phyloP scores from a whole-genome alignment of 2,329 filamentous ascomycete genomes.

The Talaromyces sp. region DNA sequence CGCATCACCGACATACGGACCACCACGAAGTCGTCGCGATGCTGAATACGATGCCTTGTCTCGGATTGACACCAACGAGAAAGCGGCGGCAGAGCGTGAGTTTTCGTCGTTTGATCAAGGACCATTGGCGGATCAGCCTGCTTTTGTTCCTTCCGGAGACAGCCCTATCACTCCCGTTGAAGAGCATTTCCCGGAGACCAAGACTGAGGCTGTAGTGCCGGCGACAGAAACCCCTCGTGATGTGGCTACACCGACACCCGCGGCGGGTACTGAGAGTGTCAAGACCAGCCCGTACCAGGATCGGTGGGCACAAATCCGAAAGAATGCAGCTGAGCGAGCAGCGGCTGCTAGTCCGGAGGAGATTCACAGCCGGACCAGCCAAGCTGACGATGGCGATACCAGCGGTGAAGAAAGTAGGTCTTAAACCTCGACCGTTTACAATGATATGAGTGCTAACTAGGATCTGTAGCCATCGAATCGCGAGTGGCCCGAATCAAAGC shows the following conservation, averaged over 20 bases:
- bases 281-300: slow-evolving; percentile 55
- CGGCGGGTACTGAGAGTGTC: slow-evolving; percentile 17
- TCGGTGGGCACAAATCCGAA: slow-evolving; percentile 93
- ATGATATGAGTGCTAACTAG: slow-evolving; percentile 29
- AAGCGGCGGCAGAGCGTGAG: slow-evolving; percentile 46
- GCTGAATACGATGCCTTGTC: slow-evolving; percentile 58
- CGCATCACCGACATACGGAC: slow-evolving; percentile 25
- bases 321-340: slow-evolving; percentile 85
- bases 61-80: slow-evolving; percentile 56
- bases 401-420: slow-evolving; percentile 92
- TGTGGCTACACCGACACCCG: slow-evolving; percentile 24
- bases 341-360: slow-evolving; percentile 58
- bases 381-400: slow-evolving; percentile 75
- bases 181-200: slow-evolving; percentile 23
- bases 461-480: slow-evolving; percentile 76
- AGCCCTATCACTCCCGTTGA: slow-evolving; percentile 52
- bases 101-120: slow-evolving; percentile 81
- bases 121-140: slow-evolving; percentile 80
- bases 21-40: slow-evolving; percentile 48
- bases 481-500: slow-evolving; percentile 97
- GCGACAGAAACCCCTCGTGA: slow-evolving; percentile 22
- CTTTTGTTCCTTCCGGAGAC: slow-evolving; percentile 66
- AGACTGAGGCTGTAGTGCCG: slow-evolving; percentile 24
- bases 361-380: slow-evolving; percentile 59
- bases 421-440: not conserved